These are phyloP conservation scores for Euptelea pleiosperma DNA, from an alignment of 164 flowering plant genomes.

Conservation along the genomic window DNA sequence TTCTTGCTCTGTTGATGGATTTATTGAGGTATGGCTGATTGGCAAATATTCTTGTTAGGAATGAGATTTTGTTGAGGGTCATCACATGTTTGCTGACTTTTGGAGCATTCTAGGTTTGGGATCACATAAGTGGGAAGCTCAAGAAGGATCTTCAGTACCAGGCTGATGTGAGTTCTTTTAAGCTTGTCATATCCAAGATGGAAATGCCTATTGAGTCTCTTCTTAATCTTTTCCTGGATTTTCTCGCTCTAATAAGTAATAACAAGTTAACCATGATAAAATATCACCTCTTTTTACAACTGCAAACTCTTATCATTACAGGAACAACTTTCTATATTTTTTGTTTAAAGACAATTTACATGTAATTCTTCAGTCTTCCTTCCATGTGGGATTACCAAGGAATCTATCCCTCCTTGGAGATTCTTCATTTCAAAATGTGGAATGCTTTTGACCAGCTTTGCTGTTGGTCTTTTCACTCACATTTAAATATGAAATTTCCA, in stretches of 20 bases:
- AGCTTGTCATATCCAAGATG: neutral
- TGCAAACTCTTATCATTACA: neutral
- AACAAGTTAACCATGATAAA: too few species aligned
- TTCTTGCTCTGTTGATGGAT: conserved; percentile 93
- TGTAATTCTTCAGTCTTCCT: too few species aligned
- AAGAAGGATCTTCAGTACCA: conserved; percentile 99
- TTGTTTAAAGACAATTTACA: too few species aligned
- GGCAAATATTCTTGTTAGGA: neutral
- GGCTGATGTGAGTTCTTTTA: conserved; percentile 77
- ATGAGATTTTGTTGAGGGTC: neutral
- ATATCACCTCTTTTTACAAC: neutral
- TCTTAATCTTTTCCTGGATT: too few species aligned
- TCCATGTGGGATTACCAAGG: neutral
- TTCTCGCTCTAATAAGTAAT: too few species aligned
- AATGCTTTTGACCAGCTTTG: too few species aligned
- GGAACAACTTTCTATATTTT: neutral
- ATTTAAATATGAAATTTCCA: too few species aligned
- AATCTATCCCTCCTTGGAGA: neutral
- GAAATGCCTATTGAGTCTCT: neutral
- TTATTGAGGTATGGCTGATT: conserved; percentile 71
- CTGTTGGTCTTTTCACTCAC: too few species aligned
- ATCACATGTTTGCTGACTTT: conserved; percentile 13
- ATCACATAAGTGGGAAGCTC: conserved; percentile 90
- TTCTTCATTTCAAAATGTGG: neutral
- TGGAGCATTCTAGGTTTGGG: conserved; percentile 74